These are phyloP conservation scores for Suhomyces yuchorum DNA, from an alignment of 1,139 yeast genomes.

Conservation along the genomic window DNA sequence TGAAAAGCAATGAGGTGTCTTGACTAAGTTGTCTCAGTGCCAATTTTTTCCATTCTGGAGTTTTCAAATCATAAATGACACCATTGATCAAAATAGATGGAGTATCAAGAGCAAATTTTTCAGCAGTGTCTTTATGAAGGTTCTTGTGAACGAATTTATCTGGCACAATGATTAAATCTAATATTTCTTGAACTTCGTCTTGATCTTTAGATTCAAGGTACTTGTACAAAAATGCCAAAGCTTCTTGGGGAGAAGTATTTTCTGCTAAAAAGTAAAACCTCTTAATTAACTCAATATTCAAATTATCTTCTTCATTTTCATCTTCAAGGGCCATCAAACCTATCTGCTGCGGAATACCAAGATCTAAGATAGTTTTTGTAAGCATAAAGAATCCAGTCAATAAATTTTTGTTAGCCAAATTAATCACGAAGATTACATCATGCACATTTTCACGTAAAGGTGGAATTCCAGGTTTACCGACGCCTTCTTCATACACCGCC, in stretches of 20 bases:
- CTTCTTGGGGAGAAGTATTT: slow-evolving; percentile 36
- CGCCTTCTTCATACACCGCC: slow-evolving; percentile 38
- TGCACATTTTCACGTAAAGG: slow-evolving; percentile 73
- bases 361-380: slow-evolving; percentile 52
- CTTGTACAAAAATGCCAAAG: slow-evolving; percentile 45
- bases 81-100: slow-evolving; percentile 77
- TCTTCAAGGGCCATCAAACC: slow-evolving; percentile 70
- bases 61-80: slow-evolving; percentile 47
- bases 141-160: slow-evolving; percentile 15
- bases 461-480: slow-evolving; percentile 57
- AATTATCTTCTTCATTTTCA: slow-evolving; percentile 24
- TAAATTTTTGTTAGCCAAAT: slow-evolving; percentile 55
- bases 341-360: slow-evolving; percentile 73
- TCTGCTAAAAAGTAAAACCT: slow-evolving; percentile 38
- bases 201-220: slow-evolving; percentile 31
- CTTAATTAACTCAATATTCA: slow-evolving; percentile 34
- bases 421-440: slow-evolving; percentile 71
- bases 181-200: slow-evolving; percentile 29
- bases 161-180: slow-evolving; percentile 25
- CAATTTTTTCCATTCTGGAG: slow-evolving; percentile 41
- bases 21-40: slow-evolving; percentile 44
- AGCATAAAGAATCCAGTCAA: slow-evolving; percentile 49
- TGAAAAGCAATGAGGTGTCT: slow-evolving; percentile 36
- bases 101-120: slow-evolving; percentile 40
- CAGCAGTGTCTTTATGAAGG: slow-evolving; percentile 19